Percentiles rank a stretch among this genome's conserved stretches.
These are phyloP conservation scores for Metschnikowia proteae DNA, from an alignment of 805 yeast species.

Conservation along the genomic window DNA sequence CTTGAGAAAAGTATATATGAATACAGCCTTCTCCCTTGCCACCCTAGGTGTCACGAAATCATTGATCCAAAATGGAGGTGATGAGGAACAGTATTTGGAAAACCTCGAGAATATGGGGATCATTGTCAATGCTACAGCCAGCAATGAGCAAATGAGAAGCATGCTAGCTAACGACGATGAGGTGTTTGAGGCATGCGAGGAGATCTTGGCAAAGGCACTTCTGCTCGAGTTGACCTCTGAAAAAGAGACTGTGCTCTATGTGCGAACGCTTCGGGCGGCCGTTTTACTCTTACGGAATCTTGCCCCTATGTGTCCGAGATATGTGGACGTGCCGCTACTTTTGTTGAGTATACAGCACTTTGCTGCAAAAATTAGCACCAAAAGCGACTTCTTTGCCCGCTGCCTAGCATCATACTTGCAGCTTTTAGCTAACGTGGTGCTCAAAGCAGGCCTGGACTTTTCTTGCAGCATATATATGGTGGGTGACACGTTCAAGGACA, in stretches of 20 bases:
- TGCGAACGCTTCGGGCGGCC: slow-evolving; percentile 45
- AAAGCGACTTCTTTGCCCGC: slow-evolving; percentile 2
- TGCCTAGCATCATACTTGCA: slow-evolving; percentile 15
- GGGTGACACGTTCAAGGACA: slow-evolving; percentile 3
- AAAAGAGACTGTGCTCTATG: slow-evolving; percentile 7
- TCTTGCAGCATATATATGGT: slow-evolving; percentile 1
- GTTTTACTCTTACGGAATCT: slow-evolving; percentile 48
- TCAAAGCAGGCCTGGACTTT: slow-evolving; percentile 3
- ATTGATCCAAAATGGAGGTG: slow-evolving; percentile 6
- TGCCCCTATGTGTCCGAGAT: slow-evolving; percentile 24
- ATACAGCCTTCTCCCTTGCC: neutral
- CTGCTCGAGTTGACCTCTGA: slow-evolving; percentile 2
- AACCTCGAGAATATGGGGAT: slow-evolving; percentile 1
- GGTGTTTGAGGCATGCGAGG: slow-evolving; percentile 7
- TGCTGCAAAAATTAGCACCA: neutral
- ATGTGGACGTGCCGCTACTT: slow-evolving; percentile 6
- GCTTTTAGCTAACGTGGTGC: slow-evolving; percentile 12
- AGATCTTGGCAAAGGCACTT: slow-evolving; percentile 10
- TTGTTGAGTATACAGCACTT: slow-evolving; percentile 10
- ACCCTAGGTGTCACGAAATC: neutral
- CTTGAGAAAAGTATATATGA: slow-evolving; percentile 3
- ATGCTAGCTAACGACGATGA: slow-evolving; percentile 1
- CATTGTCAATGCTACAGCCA: slow-evolving; percentile 1
- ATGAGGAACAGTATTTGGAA: neutral
- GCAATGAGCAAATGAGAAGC: neutral